Evolutionary conservation across 768 basidiomycete species (phyloP).

Genomic region (Boletus rufocinnamomeus): DNA sequence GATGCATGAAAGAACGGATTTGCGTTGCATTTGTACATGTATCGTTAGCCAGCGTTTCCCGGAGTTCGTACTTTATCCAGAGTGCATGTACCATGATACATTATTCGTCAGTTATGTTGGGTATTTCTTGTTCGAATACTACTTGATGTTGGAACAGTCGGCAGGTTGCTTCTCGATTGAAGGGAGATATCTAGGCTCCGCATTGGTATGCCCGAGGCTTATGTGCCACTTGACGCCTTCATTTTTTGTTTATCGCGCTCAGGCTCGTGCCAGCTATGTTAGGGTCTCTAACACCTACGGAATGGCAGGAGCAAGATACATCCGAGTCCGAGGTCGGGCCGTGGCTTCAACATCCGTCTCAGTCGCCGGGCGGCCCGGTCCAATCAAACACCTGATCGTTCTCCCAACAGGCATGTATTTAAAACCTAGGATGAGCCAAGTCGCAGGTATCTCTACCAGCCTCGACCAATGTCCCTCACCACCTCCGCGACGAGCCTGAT

Average conservation of each 20-base stretch:
- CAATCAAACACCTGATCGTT: slow-evolving; percentile 5
- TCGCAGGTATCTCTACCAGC: background rate
- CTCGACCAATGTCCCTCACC: slow-evolving; percentile 18
- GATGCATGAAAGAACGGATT: slow-evolving; percentile 24
- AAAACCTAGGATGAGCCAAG: background rate
- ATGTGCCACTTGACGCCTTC: no score
- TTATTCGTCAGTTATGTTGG: slow-evolving; percentile 24
- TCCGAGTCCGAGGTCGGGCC: background rate
- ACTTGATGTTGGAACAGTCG: background rate
- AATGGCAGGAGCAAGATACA: background rate
- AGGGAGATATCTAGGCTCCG: no score
- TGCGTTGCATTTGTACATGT: slow-evolving; percentile 19
- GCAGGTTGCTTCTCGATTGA: background rate
- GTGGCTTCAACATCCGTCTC: background rate
- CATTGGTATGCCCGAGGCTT: no score
- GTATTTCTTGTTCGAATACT: background rate
- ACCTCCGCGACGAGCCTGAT: slow-evolving; percentile 24
- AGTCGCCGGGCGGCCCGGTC: background rate
- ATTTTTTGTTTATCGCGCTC: no score
- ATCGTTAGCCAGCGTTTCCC: slow-evolving; percentile 30
- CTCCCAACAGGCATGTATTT: background rate
- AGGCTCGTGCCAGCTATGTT: no score
- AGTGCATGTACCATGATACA: slow-evolving; percentile 18
- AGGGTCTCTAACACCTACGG: no score
- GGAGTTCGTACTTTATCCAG: slow-evolving; percentile 22